phyloP scores from a whole-genome alignment of 1,139 yeast genomes.

The Taphrina flavorubra region DNA sequence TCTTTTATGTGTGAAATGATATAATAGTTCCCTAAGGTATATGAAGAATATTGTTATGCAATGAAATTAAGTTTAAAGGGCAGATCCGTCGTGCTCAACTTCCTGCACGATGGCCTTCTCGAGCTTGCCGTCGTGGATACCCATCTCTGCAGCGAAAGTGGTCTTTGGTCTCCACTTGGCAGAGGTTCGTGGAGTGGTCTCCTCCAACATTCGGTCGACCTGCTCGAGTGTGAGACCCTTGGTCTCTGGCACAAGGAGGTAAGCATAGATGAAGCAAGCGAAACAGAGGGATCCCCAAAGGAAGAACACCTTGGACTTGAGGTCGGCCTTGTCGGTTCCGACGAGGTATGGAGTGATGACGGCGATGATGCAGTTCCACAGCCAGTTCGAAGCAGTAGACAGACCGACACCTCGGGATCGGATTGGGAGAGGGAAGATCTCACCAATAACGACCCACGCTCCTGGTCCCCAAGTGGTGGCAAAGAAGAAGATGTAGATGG shows the following conservation, averaged over 20 bases:
- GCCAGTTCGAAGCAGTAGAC: conserved; percentile 80
- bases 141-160: conserved; percentile 43
- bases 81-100: conserved; percentile 31
- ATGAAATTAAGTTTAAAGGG: conserved; percentile 6
- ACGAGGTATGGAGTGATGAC: conserved; percentile 74
- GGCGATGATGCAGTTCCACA: conserved; percentile 75
- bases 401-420: conserved; percentile 77
- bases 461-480: conserved; percentile 85
- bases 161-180: conserved; percentile 42
- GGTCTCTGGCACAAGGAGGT: conserved; percentile 71
- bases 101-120: conserved; percentile 27
- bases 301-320: conserved; percentile 60
- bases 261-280: conserved; percentile 61
- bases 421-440: conserved; percentile 70
- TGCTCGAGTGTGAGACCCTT: conserved; percentile 71
- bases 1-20: neutral
- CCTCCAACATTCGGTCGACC: conserved; percentile 61
- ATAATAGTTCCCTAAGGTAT: conserved; percentile 1
- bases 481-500: conserved; percentile 73
- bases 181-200: conserved; percentile 40
- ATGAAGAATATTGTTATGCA: conserved; percentile 8
- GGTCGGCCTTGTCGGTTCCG: conserved; percentile 56
- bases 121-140: conserved; percentile 37
- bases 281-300: conserved; percentile 70
- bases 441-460: conserved; percentile 78